phyloP scores from a whole-genome alignment of 108 stramenopile genomes.

The Nitzschia inconspicua region DNA sequence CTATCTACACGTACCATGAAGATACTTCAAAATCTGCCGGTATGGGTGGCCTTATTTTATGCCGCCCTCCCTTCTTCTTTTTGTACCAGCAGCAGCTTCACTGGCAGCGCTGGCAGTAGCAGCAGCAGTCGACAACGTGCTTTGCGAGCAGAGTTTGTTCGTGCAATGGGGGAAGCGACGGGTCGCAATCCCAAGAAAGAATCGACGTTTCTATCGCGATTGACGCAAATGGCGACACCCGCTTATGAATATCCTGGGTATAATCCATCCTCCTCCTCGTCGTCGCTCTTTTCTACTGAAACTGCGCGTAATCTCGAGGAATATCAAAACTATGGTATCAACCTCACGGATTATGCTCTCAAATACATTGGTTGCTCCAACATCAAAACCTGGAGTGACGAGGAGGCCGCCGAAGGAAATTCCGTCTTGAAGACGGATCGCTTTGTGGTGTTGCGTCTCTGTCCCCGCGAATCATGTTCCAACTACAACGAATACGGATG shows the following conservation, averaged over 20 bases:
- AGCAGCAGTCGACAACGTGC: no score
- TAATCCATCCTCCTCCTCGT: background rate
- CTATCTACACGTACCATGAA: no score
- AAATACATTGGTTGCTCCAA: constrained; percentile 76
- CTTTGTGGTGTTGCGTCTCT: constrained; percentile 82
- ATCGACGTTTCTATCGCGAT: background rate
- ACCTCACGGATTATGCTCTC: constrained; percentile 64
- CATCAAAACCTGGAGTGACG: constrained; percentile 39
- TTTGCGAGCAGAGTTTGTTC: constrained; percentile 24
- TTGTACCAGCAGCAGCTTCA: background rate
- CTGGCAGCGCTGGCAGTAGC: background rate
- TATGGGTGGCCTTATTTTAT: no score
- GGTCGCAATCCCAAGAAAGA: constrained; percentile 19
- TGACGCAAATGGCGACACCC: constrained; percentile 16
- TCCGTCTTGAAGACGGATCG: constrained; percentile 59
- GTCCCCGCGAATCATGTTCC: constrained; percentile 58
- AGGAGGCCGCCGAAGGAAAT: constrained; percentile 37
- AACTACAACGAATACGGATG: constrained; percentile 66
- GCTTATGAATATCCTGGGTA: constrained; percentile 4
- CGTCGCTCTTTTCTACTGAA: background rate
- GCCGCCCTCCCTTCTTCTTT: no score
- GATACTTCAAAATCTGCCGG: no score
- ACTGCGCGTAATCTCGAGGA: constrained; percentile 20
- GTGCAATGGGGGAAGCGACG: constrained; percentile 24
- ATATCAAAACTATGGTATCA: constrained; percentile 27